Base-by-base conservation (phyloP, 2,329 filamentous ascomycete species). In the Fusarium luffae region DNA sequence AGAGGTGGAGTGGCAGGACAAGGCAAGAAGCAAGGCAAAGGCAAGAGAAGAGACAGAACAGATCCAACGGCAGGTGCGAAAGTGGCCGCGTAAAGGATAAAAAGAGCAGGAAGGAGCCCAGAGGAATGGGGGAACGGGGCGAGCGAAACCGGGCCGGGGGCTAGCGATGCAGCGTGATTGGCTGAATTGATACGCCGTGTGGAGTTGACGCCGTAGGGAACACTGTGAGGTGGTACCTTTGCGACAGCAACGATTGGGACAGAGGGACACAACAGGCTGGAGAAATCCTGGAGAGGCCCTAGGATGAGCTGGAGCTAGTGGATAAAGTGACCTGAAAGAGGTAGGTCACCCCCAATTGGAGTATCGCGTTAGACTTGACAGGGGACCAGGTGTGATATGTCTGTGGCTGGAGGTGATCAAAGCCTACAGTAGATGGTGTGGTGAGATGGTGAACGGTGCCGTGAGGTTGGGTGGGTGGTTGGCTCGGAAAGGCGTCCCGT, bases 201-300 rank as follows among this genome's bases (percentile, higher is more conserved):
- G 58, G 69, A 14, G 32, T 48, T 11, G 12, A 47, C 47, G 52
- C 71, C 71, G 73, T 71, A 52, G 51, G 55, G 49, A 51, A 43
- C 73, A 75, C 73, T 75, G 73, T 75, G 73, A 68, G 51, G 52
- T 54, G 70, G 73, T 73, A 75, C 73, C 68, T 75, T 44, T 65
- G 25, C 13, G 30, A 49, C 30, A 27, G 32, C 46, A 51, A 48
- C 16, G 25, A 27, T 50, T 50, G 51, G 28, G 30, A 50, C 27
- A 40, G 60, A 66, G 48, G 27, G 37, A 57, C 28, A 57, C 59
- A 16, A 19, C n/a, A 34, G 63, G 62, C 62, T 55, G 40, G 42
- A 68, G 67, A 69, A 63, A 63, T 46, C 55, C 58, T 70, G 56
- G 52, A 70, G 58, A 56, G 60, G 58, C 63, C 63, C 66, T 67